Conservation (phyloP, 495 filamentous ascomycete species). For the Paragyromitra xinjiangensis region DNA sequence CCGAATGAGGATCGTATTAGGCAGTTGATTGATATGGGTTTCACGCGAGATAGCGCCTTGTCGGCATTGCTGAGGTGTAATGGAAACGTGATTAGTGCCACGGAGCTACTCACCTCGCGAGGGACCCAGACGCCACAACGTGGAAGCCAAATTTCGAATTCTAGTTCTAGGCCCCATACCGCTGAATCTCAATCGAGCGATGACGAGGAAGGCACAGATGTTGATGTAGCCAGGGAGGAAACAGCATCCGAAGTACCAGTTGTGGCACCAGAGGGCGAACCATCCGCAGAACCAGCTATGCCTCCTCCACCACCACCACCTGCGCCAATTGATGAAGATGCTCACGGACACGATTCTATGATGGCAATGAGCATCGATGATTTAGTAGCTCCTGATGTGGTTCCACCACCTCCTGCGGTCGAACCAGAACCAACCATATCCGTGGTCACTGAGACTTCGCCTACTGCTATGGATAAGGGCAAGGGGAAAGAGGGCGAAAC, state of each 20-base stretch:
- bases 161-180: constrained; percentile 52
- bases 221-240: constrained; percentile 50
- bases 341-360: constrained; percentile 43
- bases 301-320: constrained; percentile 54
- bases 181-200: constrained; percentile 54
- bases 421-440: constrained; percentile 56
- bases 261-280: constrained; percentile 15
- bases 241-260: constrained; percentile 33
- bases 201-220: constrained; percentile 55
- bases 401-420: constrained; percentile 48
- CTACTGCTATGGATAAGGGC: constrained; percentile 51
- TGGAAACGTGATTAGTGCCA: constrained; percentile 50
- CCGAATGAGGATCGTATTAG: constrained; percentile 54
- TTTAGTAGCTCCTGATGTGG: constrained; percentile 54
- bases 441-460: constrained; percentile 54
- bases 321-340: constrained; percentile 48
- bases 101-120: constrained; percentile 49
- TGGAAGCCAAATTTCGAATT: constrained; percentile 47
- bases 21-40: constrained; percentile 56
- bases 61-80: constrained; percentile 54
- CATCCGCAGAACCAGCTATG: constrained; percentile 31
- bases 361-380: constrained; percentile 62
- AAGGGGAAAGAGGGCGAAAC: constrained; percentile 55
- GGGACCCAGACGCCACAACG: constrained; percentile 48
- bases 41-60: constrained; percentile 44